phyloP scores from a whole-genome alignment of 1,139 yeast species.

The Blastobotrys aristatus region DNA sequence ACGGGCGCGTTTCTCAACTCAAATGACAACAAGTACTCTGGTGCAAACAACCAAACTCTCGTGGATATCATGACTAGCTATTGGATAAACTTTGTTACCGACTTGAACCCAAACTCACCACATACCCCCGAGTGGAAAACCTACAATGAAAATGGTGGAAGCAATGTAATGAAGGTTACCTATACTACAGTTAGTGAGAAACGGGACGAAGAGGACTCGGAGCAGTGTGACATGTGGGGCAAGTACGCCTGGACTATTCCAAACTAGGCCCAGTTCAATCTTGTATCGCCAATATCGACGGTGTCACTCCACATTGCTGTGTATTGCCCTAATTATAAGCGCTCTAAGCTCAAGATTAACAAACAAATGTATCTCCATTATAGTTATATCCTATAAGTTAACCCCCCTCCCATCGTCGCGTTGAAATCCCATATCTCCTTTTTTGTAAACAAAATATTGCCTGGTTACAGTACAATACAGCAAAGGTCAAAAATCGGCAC shows the following conservation, averaged over 20 bases:
- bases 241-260: constrained; percentile 1
- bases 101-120: constrained; percentile 14
- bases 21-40: constrained; percentile 4
- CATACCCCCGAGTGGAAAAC: constrained; percentile 10
- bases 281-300: too few species aligned
- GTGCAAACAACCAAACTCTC: constrained; percentile 10
- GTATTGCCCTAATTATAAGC: too few species aligned
- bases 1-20: constrained; percentile 11
- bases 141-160: background rate
- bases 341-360: too few species aligned
- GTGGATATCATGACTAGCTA: constrained; percentile 13
- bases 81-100: constrained; percentile 14
- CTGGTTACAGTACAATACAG: too few species aligned
- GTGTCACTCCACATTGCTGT: too few species aligned
- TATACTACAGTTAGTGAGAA: background rate
- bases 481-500: too few species aligned
- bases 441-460: too few species aligned
- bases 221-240: background rate
- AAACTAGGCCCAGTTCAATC: too few species aligned
- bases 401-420: too few species aligned
- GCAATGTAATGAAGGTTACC: constrained; percentile 4
- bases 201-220: background rate
- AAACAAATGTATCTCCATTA: too few species aligned
- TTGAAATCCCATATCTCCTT: too few species aligned
- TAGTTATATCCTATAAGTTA: too few species aligned